Percentiles rank a stretch among this genome's conserved stretches.
phyloP scores from a whole-genome alignment of 257 asterid species.

The Gynochthodes officinalis region DNA sequence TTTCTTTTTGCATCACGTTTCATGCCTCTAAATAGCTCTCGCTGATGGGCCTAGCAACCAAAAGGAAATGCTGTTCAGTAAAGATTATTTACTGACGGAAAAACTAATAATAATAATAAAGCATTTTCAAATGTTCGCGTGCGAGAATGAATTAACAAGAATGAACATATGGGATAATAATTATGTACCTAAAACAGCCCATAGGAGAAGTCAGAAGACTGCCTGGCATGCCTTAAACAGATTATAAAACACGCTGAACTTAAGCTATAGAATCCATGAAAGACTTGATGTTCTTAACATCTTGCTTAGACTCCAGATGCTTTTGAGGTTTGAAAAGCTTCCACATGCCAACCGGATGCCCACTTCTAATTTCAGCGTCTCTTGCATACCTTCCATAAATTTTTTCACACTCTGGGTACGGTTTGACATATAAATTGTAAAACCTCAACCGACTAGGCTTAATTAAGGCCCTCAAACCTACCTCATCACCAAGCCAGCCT shows the following conservation, averaged over 20 bases:
- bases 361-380: conserved; percentile 27
- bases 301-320: conserved; percentile 40
- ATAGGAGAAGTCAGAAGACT: background rate
- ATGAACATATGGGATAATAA: background rate
- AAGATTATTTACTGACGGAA: background rate
- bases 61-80: background rate
- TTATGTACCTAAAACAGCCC: conserved; percentile 4
- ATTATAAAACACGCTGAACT: background rate
- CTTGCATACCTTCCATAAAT: conserved; percentile 62
- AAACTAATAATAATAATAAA: too few species aligned
- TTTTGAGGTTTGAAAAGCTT: conserved; percentile 66
- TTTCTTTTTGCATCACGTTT: background rate
- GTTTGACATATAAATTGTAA: conserved; percentile 83
- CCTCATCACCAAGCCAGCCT: conserved; percentile 69
- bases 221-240: background rate
- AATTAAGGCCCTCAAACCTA: conserved; percentile 53
- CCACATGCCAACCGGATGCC: conserved; percentile 85
- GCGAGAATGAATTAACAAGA: background rate
- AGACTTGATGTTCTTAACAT: conserved; percentile 46
- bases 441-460: conserved; percentile 75
- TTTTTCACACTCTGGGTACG: conserved; percentile 84
- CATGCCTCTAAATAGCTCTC: background rate
- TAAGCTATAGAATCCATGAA: conserved; percentile 30
- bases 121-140: background rate
- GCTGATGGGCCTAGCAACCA: background rate